A percentile compares a stretch with the other conserved stretches of the same genome.
Evolutionary conservation across 768 basidiomycete species (phyloP).

Genomic region (Mycena rosella): DNA sequence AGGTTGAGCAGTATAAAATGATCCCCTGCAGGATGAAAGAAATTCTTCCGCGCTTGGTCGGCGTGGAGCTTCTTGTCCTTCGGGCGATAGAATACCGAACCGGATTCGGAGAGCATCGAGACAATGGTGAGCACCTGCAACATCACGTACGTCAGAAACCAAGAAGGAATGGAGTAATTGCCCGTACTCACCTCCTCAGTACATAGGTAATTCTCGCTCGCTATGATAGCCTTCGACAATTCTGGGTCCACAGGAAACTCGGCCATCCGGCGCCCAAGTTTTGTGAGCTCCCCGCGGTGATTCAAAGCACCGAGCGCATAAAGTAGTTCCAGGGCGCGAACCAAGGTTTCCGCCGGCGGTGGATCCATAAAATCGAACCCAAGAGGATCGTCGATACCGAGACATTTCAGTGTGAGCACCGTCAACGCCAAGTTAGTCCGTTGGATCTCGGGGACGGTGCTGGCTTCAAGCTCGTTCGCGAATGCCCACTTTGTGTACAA

Average conservation of each 20-base stretch:
- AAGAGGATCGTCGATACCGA: conserved; percentile 70
- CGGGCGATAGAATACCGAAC: conserved; percentile 96
- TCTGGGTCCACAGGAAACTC: conserved; percentile 98
- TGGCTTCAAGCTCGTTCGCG: conserved; percentile 97
- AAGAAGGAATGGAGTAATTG: not conserved
- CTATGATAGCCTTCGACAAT: conserved; percentile 50
- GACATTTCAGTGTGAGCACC: conserved; percentile 70
- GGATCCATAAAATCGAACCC: conserved; percentile 99
- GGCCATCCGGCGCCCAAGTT: conserved; percentile 97
- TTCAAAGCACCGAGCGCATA: conserved; percentile 96
- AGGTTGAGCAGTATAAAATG: conserved; percentile 91
- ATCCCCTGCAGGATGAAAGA: conserved; percentile 98
- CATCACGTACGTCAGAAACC: not conserved
- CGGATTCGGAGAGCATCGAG: conserved; percentile 92
- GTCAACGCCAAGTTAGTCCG: conserved; percentile 91
- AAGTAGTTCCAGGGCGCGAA: conserved; percentile 92
- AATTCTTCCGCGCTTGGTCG: conserved; percentile 98
- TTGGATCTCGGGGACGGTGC: conserved; percentile 97
- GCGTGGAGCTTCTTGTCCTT: conserved; percentile 99
- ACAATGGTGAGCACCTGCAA: conserved; percentile 86
- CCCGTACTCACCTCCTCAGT: not conserved
- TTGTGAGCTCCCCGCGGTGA: conserved; percentile 94
- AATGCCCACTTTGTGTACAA: conserved; percentile 97
- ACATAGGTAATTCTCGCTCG: not conserved
- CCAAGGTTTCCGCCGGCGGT: conserved; percentile 94